Evolutionary conservation across 1,284 basidiomycete species (phyloP), one percentile per base, ranked within the genome.

Genomic region (Leccinum huronense): DNA sequence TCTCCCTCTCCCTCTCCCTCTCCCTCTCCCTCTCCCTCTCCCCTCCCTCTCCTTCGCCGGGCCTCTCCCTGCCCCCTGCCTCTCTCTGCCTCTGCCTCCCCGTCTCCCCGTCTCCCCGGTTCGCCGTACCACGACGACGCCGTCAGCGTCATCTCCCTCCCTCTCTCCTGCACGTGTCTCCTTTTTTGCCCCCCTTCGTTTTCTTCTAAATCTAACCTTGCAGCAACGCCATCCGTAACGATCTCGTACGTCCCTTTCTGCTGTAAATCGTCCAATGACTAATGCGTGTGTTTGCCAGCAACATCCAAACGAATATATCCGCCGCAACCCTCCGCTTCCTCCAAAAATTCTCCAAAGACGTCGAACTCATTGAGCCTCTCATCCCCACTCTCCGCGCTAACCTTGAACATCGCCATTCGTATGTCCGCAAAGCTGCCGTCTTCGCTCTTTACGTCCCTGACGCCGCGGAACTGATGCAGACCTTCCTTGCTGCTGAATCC

Each of bases 231-330:
- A 95, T 98, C 76, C 92, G 96, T 67, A 98, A 98, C 78, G 97
- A 99, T 81, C 85, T 98, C 63, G 91, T 94, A 68, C 72, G 90
- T 78, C 55, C 30, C 9, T 56, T 59, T 9, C 16, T 36, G n/a
- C 40, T 55, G 40, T 30, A 40, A 33, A 36, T 57, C 59, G 63
- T 13, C 56, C 5, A 10, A 30, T 14, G 30, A 48, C 45, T 64
- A 53, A 53, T 48, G 68, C 11, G 2, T 40, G 2, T 45, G 40
- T 55, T 16, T 36, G 65, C 3, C 16, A 95, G 92, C 97, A 99
- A 93, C 97, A 99, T 75, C 96, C 97, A 6, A 99, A 99, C 76
- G 97, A 99, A 82, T 99, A 98, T 80, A 98, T 99, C 71, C 93
- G 97, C 48, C 60, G 95, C 95, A 42, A 98, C 95, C 8, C 86